Conservation (phyloP, 805 yeast genomes). For the Blastobotrys americana region DNA sequence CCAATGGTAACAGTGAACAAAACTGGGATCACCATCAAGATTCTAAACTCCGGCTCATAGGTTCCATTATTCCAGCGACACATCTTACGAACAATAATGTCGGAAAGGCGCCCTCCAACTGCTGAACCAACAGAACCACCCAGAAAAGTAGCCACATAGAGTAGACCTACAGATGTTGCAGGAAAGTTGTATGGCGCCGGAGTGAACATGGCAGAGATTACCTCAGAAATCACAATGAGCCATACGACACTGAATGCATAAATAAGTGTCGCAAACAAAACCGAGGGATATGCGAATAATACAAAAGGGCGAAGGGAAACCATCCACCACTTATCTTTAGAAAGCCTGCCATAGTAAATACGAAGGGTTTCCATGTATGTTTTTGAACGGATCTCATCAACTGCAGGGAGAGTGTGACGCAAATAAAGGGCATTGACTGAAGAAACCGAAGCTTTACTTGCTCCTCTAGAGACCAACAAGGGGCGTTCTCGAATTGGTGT, state of each 20-base stretch:
- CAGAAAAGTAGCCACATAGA: conserved; percentile 48
- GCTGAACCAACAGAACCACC: conserved; percentile 55
- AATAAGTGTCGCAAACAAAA: conserved; percentile 44
- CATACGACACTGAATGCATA: conserved; percentile 56
- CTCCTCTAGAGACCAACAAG: not conserved
- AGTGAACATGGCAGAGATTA: conserved; percentile 44
- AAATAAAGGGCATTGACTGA: not conserved
- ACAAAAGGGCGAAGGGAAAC: conserved; percentile 49
- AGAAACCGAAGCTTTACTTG: not conserved
- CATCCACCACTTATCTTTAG: conserved; percentile 47
- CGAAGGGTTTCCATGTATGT: conserved; percentile 33
- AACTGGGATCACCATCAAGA: conserved; percentile 48
- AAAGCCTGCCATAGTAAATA: conserved; percentile 44
- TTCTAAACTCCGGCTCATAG: conserved; percentile 58
- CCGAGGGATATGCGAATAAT: conserved; percentile 42
- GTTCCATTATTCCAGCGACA: conserved; percentile 44
- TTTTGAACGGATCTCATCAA: conserved; percentile 9
- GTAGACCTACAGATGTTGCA: conserved; percentile 43
- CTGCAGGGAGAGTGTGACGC: not conserved
- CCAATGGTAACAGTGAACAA: conserved; percentile 41
- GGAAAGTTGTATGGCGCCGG: conserved; percentile 40
- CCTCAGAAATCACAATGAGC: conserved; percentile 55
- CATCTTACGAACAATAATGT: conserved; percentile 39
- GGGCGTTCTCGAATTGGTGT: not conserved
- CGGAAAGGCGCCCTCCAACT: conserved; percentile 45